Conservation (phyloP, 305 asterid species). For the Euphrasia arctica region DNA sequence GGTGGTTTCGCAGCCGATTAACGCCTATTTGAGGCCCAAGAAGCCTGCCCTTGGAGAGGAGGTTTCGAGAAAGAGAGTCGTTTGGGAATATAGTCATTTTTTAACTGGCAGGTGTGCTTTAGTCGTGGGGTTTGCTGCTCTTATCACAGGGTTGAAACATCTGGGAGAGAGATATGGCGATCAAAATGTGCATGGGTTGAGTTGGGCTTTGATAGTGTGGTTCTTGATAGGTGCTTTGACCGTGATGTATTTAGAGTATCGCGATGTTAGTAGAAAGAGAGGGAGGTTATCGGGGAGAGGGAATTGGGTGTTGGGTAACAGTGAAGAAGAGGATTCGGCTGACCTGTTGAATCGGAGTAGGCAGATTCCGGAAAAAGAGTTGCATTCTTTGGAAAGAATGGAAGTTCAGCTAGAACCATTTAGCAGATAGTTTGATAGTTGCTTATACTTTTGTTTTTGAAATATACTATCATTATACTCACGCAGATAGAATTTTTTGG, state of each 20-base stretch:
- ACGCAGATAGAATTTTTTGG: conserved; percentile 28
- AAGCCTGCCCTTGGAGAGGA: conserved; percentile 57
- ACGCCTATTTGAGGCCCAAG: conserved; percentile 88
- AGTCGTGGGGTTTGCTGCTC: conserved; percentile 70
- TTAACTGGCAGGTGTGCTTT: conserved; percentile 74
- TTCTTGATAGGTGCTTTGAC: conserved; percentile 55
- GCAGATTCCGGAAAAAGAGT: conserved; percentile 43
- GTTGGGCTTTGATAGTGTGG: conserved; percentile 87
- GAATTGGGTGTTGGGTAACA: conserved; percentile 81
- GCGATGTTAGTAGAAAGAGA: conserved; percentile 49
- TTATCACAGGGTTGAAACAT: conserved; percentile 86
- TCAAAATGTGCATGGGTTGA: conserved; percentile 64
- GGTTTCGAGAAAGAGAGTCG: conserved; percentile 40
- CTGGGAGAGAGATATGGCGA: conserved; percentile 83
- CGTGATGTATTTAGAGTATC: conserved; percentile 70
- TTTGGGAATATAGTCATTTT: conserved; percentile 79
- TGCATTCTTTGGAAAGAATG: conserved; percentile 58
- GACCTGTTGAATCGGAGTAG: conserved; percentile 62
- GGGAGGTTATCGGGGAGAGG: conserved; percentile 54
- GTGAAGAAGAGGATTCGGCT: conserved; percentile 63
- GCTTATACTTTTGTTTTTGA: conserved; percentile 28
- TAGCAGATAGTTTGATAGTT: conserved; percentile 42
- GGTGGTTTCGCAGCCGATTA: conserved; percentile 72
- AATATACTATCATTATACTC: conserved; percentile 20
- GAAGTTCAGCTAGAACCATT: conserved; percentile 92